Evolutionary conservation across 192 early-diverging fungal species (phyloP).

Genomic region (Spizellomyces punctatus): DNA sequence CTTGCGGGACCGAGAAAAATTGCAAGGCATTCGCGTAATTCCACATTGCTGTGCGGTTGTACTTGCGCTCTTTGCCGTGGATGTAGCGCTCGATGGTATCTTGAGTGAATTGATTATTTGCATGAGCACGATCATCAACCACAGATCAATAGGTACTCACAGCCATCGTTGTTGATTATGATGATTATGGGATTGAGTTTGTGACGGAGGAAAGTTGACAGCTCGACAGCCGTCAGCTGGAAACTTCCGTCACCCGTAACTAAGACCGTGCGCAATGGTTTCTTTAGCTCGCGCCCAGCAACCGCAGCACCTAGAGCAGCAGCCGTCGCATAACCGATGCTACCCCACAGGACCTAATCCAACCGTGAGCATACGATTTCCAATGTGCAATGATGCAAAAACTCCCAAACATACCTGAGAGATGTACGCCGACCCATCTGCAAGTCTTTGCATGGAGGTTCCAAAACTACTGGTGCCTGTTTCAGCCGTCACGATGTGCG

Average conservation of each 20-base stretch:
- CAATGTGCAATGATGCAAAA: conserved; percentile 2
- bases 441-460: conserved; percentile 36
- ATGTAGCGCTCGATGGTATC: conserved; percentile 53
- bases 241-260: conserved; percentile 58
- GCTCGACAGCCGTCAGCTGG: conserved; percentile 52
- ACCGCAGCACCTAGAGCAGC: conserved; percentile 49
- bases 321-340: conserved; percentile 42
- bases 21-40: conserved; percentile 48
- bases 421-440: conserved; percentile 39
- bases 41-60: conserved; percentile 57
- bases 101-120: not conserved
- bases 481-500: conserved; percentile 44
- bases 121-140: too few relatives aligned
- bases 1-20: conserved; percentile 42
- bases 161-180: conserved; percentile 57
- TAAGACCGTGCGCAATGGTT: conserved; percentile 42
- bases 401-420: conserved; percentile 42
- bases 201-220: conserved; percentile 53
- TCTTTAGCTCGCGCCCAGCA: conserved; percentile 37
- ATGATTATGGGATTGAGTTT: conserved; percentile 52
- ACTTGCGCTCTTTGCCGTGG: conserved; percentile 45
- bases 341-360: conserved; percentile 34
- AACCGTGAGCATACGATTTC: not conserved
- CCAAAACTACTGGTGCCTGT: conserved; percentile 54
- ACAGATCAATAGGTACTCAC: not conserved